Evolutionary conservation across 2,329 filamentous ascomycete genomes (phyloP).

Genomic region (Stachybotrys chlorohalonatus): DNA sequence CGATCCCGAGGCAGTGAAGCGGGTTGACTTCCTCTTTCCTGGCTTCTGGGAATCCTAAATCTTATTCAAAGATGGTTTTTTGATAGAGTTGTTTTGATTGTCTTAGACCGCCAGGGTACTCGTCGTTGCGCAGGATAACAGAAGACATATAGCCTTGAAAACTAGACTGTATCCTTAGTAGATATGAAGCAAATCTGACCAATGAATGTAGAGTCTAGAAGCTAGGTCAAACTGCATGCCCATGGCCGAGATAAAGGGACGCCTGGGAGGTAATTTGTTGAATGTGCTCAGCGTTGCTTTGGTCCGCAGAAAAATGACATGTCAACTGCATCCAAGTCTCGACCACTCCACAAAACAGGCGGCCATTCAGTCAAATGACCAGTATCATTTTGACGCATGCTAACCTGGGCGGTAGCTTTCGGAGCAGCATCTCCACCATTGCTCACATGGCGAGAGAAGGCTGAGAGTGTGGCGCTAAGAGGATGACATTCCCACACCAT

Average conservation of each 20-base stretch:
- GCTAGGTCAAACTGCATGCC: background rate
- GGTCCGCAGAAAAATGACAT: background rate
- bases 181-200: background rate
- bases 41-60: conserved; percentile 52
- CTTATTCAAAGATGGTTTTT: background rate
- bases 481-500: too few relatives aligned
- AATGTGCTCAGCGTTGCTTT: background rate
- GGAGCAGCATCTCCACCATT: too few relatives aligned
- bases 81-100: too few relatives aligned
- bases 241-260: background rate
- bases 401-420: background rate
- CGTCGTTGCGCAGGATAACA: background rate
- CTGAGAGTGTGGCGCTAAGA: too few relatives aligned
- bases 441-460: too few relatives aligned
- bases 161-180: background rate
- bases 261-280: background rate
- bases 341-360: background rate
- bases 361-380: background rate
- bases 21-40: conserved; percentile 79
- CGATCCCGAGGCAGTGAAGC: conserved; percentile 65
- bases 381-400: background rate
- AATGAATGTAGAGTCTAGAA: too few relatives aligned
- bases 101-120: background rate
- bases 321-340: background rate
- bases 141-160: background rate